Evolutionary conservation across 106 monocot genomes (phyloP).

Genomic region (Narthecium ossifragum): DNA sequence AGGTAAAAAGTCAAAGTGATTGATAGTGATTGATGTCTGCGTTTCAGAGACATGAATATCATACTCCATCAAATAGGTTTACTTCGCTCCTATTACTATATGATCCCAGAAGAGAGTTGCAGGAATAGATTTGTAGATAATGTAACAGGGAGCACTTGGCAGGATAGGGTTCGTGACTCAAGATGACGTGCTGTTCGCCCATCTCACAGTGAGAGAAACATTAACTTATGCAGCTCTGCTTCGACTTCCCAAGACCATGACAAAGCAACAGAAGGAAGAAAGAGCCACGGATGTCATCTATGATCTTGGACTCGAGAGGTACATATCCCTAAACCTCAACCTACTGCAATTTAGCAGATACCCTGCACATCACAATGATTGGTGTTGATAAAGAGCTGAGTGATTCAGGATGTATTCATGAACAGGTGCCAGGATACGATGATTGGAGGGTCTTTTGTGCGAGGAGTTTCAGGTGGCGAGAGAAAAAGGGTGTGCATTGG

Average conservation of each 20-base stretch:
- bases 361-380: too few species aligned
- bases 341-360: too few species aligned
- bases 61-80: background rate
- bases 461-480: constrained; percentile 81
- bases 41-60: background rate
- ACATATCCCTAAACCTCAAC: too few species aligned
- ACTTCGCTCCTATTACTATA: constrained; percentile 9
- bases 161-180: constrained; percentile 88
- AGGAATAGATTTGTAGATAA: background rate
- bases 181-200: constrained; percentile 74
- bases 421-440: constrained; percentile 79
- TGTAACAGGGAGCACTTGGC: constrained; percentile 11
- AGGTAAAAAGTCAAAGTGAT: constrained; percentile 40
- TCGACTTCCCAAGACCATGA: constrained; percentile 64
- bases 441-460: constrained; percentile 72
- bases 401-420: background rate
- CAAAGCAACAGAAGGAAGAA: constrained; percentile 57
- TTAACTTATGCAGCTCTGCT: constrained; percentile 84
- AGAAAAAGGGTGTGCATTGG: constrained; percentile 88
- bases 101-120: background rate
- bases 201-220: constrained; percentile 81
- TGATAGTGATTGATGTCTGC: background rate
- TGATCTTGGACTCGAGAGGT: constrained; percentile 90
- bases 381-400: too few species aligned
- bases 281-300: constrained; percentile 66